These are phyloP conservation scores for Hamamelis virginiana DNA, from an alignment of 164 flowering plant species.

Conservation along the genomic window DNA sequence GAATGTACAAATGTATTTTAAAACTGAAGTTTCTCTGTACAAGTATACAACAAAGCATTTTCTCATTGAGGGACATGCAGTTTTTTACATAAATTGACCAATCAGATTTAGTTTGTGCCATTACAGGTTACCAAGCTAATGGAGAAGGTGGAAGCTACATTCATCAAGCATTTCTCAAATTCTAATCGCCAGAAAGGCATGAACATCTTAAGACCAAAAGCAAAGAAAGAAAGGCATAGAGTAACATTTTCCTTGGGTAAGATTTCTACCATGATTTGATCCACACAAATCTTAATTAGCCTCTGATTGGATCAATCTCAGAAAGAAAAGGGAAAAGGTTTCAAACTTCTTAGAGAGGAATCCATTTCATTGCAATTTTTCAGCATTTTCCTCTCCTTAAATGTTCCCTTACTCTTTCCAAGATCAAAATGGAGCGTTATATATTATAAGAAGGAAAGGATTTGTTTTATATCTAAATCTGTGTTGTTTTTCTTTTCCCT, in stretches of 20 bases:
- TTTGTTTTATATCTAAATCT: neutral
- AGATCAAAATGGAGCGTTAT: too few species aligned
- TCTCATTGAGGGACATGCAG: neutral
- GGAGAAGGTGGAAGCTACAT: slow-evolving; percentile 65
- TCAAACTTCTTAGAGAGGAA: neutral
- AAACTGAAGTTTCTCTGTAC: too few species aligned
- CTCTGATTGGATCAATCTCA: too few species aligned
- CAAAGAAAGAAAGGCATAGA: slow-evolving; percentile 51
- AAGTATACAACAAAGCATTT: too few species aligned
- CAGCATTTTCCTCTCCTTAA: too few species aligned
- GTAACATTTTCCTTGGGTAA: slow-evolving; percentile 52
- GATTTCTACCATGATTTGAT: too few species aligned
- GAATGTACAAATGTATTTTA: too few species aligned
- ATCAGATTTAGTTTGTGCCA: neutral
- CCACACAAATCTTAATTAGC: too few species aligned
- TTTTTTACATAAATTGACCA: neutral
- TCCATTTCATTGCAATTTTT: too few species aligned
- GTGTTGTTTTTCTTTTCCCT: neutral
- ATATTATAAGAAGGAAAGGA: neutral
- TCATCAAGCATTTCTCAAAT: slow-evolving; percentile 66
- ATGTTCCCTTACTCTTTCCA: too few species aligned
- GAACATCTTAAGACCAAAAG: slow-evolving; percentile 42
- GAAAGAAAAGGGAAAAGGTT: neutral
- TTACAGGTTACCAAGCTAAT: slow-evolving; percentile 50
- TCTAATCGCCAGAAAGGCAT: slow-evolving; percentile 64